Percentiles rank a stretch among this genome's conserved stretches.
These are phyloP conservation scores for Zygosaccharomyces bailii DNA, from an alignment of 805 yeast genomes.

Conservation along the genomic window DNA sequence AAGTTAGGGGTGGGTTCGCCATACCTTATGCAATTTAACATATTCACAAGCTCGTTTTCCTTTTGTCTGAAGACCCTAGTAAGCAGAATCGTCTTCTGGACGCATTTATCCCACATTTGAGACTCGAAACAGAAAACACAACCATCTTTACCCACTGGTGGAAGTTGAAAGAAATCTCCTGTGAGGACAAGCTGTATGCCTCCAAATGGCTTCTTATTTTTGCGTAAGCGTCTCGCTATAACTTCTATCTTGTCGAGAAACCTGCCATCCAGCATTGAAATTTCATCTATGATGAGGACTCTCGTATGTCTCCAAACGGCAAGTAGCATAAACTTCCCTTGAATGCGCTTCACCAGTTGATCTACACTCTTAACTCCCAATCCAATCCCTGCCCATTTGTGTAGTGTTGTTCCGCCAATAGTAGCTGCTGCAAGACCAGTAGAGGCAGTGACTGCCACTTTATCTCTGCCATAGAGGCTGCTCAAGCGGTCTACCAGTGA, in stretches of 20 bases:
- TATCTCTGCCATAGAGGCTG: constrained; percentile 40
- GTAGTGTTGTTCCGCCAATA: constrained; percentile 87
- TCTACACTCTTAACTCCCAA: constrained; percentile 55
- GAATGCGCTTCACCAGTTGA: constrained; percentile 35
- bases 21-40: constrained; percentile 75
- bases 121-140: constrained; percentile 72
- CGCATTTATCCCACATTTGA: constrained; percentile 59
- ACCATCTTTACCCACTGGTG: constrained; percentile 66
- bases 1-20: constrained; percentile 59
- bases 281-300: constrained; percentile 84
- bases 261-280: constrained; percentile 87
- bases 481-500: constrained; percentile 57
- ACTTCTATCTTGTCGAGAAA: constrained; percentile 71
- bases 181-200: constrained; percentile 86
- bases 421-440: constrained; percentile 96
- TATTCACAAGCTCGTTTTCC: constrained; percentile 65
- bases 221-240: constrained; percentile 59
- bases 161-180: constrained; percentile 96
- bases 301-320: constrained; percentile 58
- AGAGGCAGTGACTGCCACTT: constrained; percentile 87
- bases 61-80: constrained; percentile 84
- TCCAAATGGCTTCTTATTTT: constrained; percentile 68
- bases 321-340: constrained; percentile 18
- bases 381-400: constrained; percentile 83
- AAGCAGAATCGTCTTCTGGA: constrained; percentile 64